A percentile compares a stretch with the other conserved stretches of the same genome.
These are phyloP conservation scores for Papiliotrema nemorosa DNA, from an alignment of 1,284 basidiomycete species.

Conservation along the genomic window DNA sequence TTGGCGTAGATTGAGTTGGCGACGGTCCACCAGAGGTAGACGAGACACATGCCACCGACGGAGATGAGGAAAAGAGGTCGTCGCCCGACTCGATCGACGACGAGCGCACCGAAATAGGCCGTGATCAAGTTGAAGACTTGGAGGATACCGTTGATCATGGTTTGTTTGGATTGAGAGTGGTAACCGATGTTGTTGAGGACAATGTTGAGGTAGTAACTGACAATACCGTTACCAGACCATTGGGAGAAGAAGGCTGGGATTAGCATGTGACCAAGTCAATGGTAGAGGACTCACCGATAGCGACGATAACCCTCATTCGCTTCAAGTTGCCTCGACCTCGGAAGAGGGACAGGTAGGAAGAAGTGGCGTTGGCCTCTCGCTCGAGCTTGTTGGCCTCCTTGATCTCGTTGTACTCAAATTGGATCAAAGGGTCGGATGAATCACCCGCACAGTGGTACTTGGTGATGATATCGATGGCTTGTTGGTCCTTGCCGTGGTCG, in stretches of 20 bases:
- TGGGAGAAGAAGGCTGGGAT: slow-evolving; percentile 42
- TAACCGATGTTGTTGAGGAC: slow-evolving; percentile 68
- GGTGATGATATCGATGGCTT: slow-evolving; percentile 57
- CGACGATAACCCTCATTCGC: slow-evolving; percentile 32
- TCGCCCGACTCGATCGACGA: slow-evolving; percentile 44
- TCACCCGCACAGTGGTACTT: slow-evolving; percentile 59
- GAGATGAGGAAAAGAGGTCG: slow-evolving; percentile 54
- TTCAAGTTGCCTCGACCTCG: slow-evolving; percentile 16
- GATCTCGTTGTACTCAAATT: slow-evolving; percentile 50
- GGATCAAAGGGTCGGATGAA: slow-evolving; percentile 43
- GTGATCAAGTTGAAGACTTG: slow-evolving; percentile 37
- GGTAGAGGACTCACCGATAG: too few species aligned
- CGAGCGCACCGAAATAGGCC: slow-evolving; percentile 38
- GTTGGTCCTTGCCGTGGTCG: slow-evolving; percentile 55
- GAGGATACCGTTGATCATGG: slow-evolving; percentile 67
- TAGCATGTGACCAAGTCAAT: too few species aligned
- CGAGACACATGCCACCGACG: slow-evolving; percentile 57
- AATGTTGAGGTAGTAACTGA: slow-evolving; percentile 65
- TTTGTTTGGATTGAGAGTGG: slow-evolving; percentile 3
- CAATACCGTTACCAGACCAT: slow-evolving; percentile 57
- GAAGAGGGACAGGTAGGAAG: slow-evolving; percentile 19
- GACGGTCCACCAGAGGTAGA: not conserved
- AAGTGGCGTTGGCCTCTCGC: slow-evolving; percentile 21
- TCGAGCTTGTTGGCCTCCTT: slow-evolving; percentile 44
- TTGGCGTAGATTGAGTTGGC: not conserved